These are phyloP conservation scores for Yarrowia divulgata DNA, from an alignment of 805 yeast genomes.

Conservation along the genomic window DNA sequence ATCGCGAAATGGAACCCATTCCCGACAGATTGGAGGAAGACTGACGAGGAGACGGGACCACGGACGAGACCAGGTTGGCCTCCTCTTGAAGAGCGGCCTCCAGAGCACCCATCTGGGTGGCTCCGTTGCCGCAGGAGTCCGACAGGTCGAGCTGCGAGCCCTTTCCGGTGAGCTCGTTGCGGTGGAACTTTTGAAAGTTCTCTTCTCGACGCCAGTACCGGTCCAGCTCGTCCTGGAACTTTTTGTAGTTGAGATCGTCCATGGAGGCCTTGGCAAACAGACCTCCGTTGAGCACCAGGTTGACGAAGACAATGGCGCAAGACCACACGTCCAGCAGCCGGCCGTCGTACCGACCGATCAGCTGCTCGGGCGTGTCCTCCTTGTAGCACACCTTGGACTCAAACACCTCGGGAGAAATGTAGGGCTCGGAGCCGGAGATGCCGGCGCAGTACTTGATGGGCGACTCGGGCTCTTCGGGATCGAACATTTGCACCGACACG, in stretches of 20 bases:
- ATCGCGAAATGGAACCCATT: conserved; percentile 35
- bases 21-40: conserved; percentile 21
- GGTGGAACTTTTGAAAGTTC: conserved; percentile 30
- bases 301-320: conserved; percentile 91
- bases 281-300: conserved; percentile 60
- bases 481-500: conserved; percentile 69
- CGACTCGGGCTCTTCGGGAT: conserved; percentile 56
- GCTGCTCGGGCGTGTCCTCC: conserved; percentile 36
- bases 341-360: conserved; percentile 64
- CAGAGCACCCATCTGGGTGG: conserved; percentile 30
- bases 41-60: conserved; percentile 33
- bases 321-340: conserved; percentile 89
- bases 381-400: conserved; percentile 53
- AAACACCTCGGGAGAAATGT: conserved; percentile 85
- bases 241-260: conserved; percentile 45
- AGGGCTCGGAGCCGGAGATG: conserved; percentile 85
- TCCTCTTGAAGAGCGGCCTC: conserved; percentile 38
- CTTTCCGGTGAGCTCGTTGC: conserved; percentile 29
- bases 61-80: conserved; percentile 31
- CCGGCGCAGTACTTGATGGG: conserved; percentile 55
- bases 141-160: conserved; percentile 26
- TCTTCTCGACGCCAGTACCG: conserved; percentile 41
- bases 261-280: conserved; percentile 48
- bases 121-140: conserved; percentile 28
- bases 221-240: conserved; percentile 41